phyloP scores from a whole-genome alignment of 805 yeast genomes.

The Scheffersomyces lignosus region DNA sequence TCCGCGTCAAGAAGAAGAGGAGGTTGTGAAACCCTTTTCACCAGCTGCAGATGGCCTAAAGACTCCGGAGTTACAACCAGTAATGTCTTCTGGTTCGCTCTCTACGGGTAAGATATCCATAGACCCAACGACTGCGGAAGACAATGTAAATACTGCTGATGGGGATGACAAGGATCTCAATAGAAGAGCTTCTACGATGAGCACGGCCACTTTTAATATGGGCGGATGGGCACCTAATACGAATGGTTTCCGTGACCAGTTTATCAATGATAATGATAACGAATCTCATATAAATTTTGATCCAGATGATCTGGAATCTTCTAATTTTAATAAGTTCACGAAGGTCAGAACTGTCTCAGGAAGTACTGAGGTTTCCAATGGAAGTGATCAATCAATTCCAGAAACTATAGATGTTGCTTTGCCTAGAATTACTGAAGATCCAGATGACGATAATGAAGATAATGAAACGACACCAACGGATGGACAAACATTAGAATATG shows the following conservation, averaged over 20 bases:
- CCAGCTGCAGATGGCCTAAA: too few species aligned
- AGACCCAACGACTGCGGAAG: constrained; percentile 5
- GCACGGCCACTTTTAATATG: constrained; percentile 38
- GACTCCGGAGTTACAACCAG: constrained; percentile 8
- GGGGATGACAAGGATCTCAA: constrained; percentile 2
- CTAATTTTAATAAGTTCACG: constrained; percentile 34
- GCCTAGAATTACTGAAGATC: constrained; percentile 37
- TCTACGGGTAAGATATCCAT: constrained; percentile 18
- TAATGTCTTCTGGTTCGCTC: constrained; percentile 13
- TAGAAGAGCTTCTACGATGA: constrained; percentile 36
- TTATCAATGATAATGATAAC: constrained; percentile 45
- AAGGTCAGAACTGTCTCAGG: constrained; percentile 20
- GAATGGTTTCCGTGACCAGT: constrained; percentile 46
- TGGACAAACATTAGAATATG: background rate
- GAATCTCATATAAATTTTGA: constrained; percentile 32
- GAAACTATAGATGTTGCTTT: constrained; percentile 41
- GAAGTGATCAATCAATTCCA: constrained; percentile 35
- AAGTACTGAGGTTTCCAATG: constrained; percentile 12
- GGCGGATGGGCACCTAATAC: constrained; percentile 65
- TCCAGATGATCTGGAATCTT: constrained; percentile 17
- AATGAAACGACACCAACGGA: constrained; percentile 3
- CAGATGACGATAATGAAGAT: constrained; percentile 20
- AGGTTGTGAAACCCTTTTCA: background rate
- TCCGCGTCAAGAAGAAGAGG: constrained; percentile 5
- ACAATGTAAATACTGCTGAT: background rate